Evolutionary conservation across 2,329 filamentous ascomycete species (phyloP).

Genomic region (Albifimbria verrucaria): DNA sequence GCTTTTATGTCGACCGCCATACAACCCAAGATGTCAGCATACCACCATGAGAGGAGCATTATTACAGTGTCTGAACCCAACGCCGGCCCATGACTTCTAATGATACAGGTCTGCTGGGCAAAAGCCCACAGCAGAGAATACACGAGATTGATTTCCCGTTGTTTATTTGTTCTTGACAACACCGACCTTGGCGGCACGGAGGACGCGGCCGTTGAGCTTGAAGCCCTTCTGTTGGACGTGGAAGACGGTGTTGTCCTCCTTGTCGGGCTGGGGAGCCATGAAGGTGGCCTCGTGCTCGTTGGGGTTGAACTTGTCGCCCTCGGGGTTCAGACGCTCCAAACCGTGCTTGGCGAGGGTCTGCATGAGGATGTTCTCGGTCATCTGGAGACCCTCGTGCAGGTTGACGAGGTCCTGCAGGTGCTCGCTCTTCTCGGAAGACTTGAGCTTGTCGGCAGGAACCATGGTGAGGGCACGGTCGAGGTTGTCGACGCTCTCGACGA

Average conservation of each 20-base stretch:
- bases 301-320: slow-evolving; percentile 86
- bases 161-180: slow-evolving; percentile 77
- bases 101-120: neutral
- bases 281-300: slow-evolving; percentile 97
- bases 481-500: slow-evolving; percentile 95
- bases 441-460: slow-evolving; percentile 73
- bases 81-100: neutral
- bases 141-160: neutral
- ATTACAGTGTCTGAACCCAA: neutral
- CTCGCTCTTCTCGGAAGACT: slow-evolving; percentile 44
- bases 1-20: neutral
- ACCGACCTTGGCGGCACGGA: slow-evolving; percentile 93
- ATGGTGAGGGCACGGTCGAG: slow-evolving; percentile 85
- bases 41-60: slow-evolving; percentile 2
- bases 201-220: slow-evolving; percentile 81
- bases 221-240: slow-evolving; percentile 95
- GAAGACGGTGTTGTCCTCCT: slow-evolving; percentile 89
- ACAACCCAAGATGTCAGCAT: neutral
- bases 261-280: slow-evolving; percentile 81
- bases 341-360: slow-evolving; percentile 90
- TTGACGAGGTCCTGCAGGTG: slow-evolving; percentile 69
- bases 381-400: slow-evolving; percentile 85
- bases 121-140: neutral
- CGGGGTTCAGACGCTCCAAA: slow-evolving; percentile 81
- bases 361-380: slow-evolving; percentile 90